phyloP scores from a whole-genome alignment of 2,329 filamentous ascomycete genomes.

The Colletotrichum sp. region DNA sequence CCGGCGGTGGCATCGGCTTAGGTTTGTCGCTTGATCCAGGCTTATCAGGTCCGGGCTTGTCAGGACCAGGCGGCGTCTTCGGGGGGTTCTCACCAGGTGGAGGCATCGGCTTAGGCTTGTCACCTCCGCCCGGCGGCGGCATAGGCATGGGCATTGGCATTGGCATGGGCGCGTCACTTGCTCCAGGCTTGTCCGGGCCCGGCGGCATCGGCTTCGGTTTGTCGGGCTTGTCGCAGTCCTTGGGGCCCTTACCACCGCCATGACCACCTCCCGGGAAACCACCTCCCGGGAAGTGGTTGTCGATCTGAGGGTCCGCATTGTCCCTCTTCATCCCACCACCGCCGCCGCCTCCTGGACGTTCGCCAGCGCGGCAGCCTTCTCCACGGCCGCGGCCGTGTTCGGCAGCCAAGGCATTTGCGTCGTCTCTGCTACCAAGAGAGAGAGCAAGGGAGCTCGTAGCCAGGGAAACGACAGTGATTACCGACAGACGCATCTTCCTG shows the following conservation, averaged over 20 bases:
- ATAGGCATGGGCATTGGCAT: neutral
- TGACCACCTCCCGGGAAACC: neutral
- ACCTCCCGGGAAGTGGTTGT: neutral
- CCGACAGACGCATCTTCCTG: constrained; percentile 12
- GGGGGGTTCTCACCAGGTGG: neutral
- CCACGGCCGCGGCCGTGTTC: neutral
- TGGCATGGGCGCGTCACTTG: neutral
- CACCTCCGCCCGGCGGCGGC: neutral
- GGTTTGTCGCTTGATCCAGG: neutral
- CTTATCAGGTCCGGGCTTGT: neutral
- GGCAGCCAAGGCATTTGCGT: neutral
- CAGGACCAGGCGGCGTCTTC: neutral
- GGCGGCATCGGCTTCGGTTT: neutral
- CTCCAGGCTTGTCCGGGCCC: neutral
- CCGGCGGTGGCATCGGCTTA: neutral
- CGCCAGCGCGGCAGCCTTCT: neutral
- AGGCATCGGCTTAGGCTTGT: neutral
- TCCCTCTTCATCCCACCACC: neutral
- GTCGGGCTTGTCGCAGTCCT: neutral
- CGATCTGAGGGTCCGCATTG: neutral
- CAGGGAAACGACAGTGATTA: constrained; percentile 8
- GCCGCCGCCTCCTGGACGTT: neutral
- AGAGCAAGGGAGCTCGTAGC: constrained; percentile 11
- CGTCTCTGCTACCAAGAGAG: neutral
- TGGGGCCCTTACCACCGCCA: neutral